phyloP scores from a whole-genome alignment of 2,329 filamentous ascomycete genomes.

The Drechslerella stenobrocha region DNA sequence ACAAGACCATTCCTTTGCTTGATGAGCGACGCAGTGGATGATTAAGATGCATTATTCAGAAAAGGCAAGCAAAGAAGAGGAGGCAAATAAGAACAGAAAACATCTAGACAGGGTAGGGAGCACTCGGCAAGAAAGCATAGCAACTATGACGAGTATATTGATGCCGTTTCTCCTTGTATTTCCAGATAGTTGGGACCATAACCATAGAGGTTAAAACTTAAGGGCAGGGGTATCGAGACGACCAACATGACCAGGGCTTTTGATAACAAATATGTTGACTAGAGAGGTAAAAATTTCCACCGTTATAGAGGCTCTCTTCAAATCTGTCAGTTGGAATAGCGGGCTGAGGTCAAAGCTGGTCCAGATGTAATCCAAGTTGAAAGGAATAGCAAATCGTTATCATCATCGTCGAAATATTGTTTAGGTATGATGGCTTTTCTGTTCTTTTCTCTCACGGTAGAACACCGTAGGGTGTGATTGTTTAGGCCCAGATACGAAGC shows the following conservation, averaged over 20 bases:
- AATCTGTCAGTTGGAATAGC: background rate
- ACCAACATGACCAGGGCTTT: slow-evolving; percentile 7
- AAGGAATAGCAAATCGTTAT: slow-evolving; percentile 39
- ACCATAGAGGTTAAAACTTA: background rate
- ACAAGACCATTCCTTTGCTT: slow-evolving; percentile 41
- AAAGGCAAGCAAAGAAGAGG: slow-evolving; percentile 12
- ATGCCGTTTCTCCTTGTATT: slow-evolving; percentile 4
- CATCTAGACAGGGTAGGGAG: slow-evolving; percentile 28
- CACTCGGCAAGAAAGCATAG: slow-evolving; percentile 14
- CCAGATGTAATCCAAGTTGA: slow-evolving; percentile 24
- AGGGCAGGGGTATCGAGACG: slow-evolving; percentile 3
- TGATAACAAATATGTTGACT: slow-evolving; percentile 8
- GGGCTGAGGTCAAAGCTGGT: background rate
- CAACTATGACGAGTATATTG: slow-evolving; percentile 10
- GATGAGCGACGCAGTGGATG: slow-evolving; percentile 36
- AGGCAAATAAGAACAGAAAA: slow-evolving; percentile 19
- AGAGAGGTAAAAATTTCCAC: too few relatives aligned
- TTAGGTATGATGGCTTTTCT: slow-evolving; percentile 27
- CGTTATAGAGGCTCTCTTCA: too few relatives aligned
- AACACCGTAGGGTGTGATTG: slow-evolving; percentile 4
- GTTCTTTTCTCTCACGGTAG: slow-evolving; percentile 9
- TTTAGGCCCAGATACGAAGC: slow-evolving; percentile 83
- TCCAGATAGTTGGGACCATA: background rate
- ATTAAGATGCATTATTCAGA: slow-evolving; percentile 48
- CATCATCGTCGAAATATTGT: slow-evolving; percentile 49